Evolutionary conservation across 208 protist genomes (phyloP), one percentile per base, ranked within the genome.

Genomic region (Sergeia podlipaevii): DNA sequence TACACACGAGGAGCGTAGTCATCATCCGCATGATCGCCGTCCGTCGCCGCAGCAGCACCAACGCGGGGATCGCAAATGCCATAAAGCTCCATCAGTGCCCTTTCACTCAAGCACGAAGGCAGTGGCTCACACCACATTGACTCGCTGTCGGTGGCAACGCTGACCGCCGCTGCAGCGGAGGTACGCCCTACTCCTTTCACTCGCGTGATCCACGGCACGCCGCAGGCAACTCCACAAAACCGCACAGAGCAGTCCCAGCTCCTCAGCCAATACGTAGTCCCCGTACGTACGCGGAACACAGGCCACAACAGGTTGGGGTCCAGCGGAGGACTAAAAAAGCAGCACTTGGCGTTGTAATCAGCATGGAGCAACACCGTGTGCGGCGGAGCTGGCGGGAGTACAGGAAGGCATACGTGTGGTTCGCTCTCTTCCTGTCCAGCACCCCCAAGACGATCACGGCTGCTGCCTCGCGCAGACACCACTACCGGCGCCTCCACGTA

Each of bases 161-260:
- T n/a, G n/a, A n/a, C n/a, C n/a, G n/a, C n/a, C n/a, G n/a, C n/a
- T n/a, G n/a, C n/a, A n/a, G n/a, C n/a, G n/a, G n/a, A n/a, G n/a
- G n/a, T n/a, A n/a, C n/a, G n/a, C n/a, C n/a, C n/a, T n/a, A n/a
- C n/a, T n/a, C n/a, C n/a, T n/a, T n/a, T n/a, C n/a, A n/a, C n/a
- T n/a, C n/a, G n/a, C n/a, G n/a, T n/a, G n/a, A n/a, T 47, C 80
- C 80, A 88, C 8, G 73, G 73, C 11, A 88, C 34, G 20, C 76
- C 80, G 47, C 65, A 69, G 1, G 76, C 76, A 4, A 70, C 59
- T 18, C 80, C 80, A 6, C 83, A 30, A 52, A 88, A 84, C 3
- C 72, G 52, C n/a, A 83, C 80, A 24, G 48, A 41, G 15, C 33
- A 17, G 17, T 41, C 59, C 55, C 43, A 52, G 30, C 20, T 23